Evolutionary conservation across 352 stramenopile species (phyloP), one percentile per base, ranked within the genome.

Genomic region (Phytophthora europaea): DNA sequence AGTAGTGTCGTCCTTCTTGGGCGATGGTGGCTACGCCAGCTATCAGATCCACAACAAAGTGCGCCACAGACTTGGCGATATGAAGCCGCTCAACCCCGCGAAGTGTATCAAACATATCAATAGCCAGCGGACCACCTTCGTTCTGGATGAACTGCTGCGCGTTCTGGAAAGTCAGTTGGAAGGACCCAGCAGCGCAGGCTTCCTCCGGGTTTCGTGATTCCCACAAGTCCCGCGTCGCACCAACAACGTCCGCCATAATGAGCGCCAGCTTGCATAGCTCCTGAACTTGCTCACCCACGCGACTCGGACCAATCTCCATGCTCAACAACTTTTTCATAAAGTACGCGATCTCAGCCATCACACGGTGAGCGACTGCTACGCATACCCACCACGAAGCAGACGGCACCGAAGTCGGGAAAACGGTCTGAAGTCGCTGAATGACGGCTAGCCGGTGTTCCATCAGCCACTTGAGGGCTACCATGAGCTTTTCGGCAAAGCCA

Each of bases 141-240:
- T 83, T 87, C 60, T 89, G 78, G 40, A 91, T 88, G 57, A 91
- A 89, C 59, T 88, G 80, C 70, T 91, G 80, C 8, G 79, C 76
- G 61, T 84, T 87, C 48, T 82, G 78, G 63, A 77, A 83, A 8
- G 83, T 79, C 16, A 91, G 72, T 59, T 87, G 59, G 68, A 88
- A 87, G 12, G 83, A 87, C 2, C 81, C 83, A 13, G 78, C 69
- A 12, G 70, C 67, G 47, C 73, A 87, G 13, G 78, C 74, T 53
- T 85, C 68, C 0, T 82, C 58, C 1, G 62, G 61, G 16, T 80
- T 65, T 20, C 38, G 69, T 9, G 67, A 59, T 40, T 85, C 77
- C 77, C 78, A 87, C 26, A 89, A 67, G 52, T 89, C 82, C 26
- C 78, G 81, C 12, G 78, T 70, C 26, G 80, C 77, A 40, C 82